Conservation (phyloP, 306 rosid species). For the Cucumis cinereus region DNA sequence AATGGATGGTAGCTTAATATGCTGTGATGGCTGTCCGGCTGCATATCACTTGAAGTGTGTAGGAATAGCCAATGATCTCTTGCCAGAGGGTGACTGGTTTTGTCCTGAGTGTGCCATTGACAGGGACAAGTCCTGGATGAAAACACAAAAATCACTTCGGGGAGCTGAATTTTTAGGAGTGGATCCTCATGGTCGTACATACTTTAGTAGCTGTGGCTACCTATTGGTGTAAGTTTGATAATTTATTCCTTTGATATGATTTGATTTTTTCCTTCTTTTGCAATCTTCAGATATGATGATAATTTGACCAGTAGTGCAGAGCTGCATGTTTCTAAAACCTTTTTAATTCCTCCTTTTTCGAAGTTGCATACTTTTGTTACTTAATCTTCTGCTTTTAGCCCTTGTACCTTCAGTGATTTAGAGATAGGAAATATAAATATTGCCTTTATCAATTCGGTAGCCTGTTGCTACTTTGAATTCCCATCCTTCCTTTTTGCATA, state of each 20-base stretch:
- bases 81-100: constrained; percentile 97
- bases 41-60: constrained; percentile 94
- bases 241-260: neutral
- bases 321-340: neutral
- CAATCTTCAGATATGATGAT: neutral
- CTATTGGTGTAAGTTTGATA: constrained; percentile 75
- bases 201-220: constrained; percentile 68
- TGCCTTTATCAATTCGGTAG: neutral
- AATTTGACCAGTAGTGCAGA: neutral
- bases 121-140: constrained; percentile 46
- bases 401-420: neutral
- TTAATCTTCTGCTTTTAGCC: neutral
- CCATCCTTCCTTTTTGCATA: neutral
- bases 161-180: constrained; percentile 80
- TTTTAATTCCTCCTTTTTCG: neutral
- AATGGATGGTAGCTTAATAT: constrained; percentile 95
- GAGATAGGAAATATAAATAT: neutral
- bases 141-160: constrained; percentile 58
- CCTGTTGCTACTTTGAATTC: neutral
- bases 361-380: neutral
- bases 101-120: constrained; percentile 92
- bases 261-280: neutral
- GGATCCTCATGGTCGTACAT: constrained; percentile 77
- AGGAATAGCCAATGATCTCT: constrained; percentile 50
- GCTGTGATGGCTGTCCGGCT: constrained; percentile 99